phyloP scores from a whole-genome alignment of 2,329 filamentous ascomycete genomes.

The Helotiales sp. region DNA sequence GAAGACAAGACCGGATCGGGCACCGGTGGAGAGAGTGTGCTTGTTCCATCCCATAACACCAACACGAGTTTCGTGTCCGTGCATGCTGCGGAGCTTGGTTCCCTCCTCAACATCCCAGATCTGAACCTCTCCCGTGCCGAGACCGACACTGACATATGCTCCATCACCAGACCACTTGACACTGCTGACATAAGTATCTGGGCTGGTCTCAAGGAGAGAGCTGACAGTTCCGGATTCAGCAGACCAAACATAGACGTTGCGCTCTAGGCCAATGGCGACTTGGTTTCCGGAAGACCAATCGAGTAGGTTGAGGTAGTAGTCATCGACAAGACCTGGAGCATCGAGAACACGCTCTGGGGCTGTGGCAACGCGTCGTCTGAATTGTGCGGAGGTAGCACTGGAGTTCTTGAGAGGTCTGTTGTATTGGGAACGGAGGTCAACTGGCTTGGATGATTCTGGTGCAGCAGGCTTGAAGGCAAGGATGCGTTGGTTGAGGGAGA shows the following conservation, averaged over 20 bases:
- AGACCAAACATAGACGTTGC: constrained; percentile 98
- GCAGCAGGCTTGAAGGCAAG: constrained; percentile 97
- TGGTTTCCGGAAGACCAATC: constrained; percentile 99
- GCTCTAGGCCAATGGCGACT: constrained; percentile 95
- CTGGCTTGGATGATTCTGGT: constrained; percentile 98
- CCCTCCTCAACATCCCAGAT: constrained; percentile 99
- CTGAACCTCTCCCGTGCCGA: constrained; percentile 94
- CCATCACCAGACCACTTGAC: constrained; percentile 99
- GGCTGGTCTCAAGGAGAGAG: constrained; percentile 83
- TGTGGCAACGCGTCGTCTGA: constrained; percentile 88
- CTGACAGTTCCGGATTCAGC: constrained; percentile 89
- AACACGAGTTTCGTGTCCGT: constrained; percentile 94
- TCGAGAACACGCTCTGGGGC: constrained; percentile 96
- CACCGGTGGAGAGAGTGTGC: constrained; percentile 93
- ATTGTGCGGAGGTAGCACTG: constrained; percentile 77
- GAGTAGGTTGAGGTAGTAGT: constrained; percentile 98
- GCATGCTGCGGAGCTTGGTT: constrained; percentile 97
- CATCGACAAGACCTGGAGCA: constrained; percentile 92
- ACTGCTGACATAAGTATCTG: constrained; percentile 95
- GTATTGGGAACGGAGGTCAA: constrained; percentile 96
- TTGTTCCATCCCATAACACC: constrained; percentile 99
- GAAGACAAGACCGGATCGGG: constrained; percentile 91
- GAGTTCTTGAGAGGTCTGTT: constrained; percentile 90
- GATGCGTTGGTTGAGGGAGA: constrained; percentile 92
- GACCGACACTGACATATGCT: constrained; percentile 92